phyloP scores from a whole-genome alignment of 768 basidiomycete species.

The Boletus rubropictus region DNA sequence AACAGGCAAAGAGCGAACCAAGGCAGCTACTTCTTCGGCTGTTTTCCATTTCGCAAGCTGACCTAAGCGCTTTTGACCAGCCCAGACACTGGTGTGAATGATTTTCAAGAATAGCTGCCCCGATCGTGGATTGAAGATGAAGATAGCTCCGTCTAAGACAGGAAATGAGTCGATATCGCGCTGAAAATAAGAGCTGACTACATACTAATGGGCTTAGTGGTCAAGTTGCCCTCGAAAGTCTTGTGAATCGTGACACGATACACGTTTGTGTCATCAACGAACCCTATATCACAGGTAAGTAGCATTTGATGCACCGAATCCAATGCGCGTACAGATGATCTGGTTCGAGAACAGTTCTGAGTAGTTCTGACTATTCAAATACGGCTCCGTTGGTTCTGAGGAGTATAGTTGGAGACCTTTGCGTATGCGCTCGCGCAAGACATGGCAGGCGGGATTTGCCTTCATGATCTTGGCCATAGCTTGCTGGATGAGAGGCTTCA shows the following conservation, averaged over 20 bases:
- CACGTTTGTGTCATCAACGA: conserved; percentile 99
- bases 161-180: background rate
- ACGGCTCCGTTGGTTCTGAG: conserved; percentile 98
- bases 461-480: conserved; percentile 99
- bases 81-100: conserved; percentile 99
- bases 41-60: conserved; percentile 99
- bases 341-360: conserved; percentile 97
- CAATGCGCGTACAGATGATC: conserved; percentile 70
- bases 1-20: conserved; percentile 96
- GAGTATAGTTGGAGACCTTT: conserved; percentile 98
- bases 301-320: background rate
- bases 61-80: conserved; percentile 98
- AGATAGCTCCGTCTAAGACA: conserved; percentile 79
- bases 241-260: conserved; percentile 99
- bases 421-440: conserved; percentile 95
- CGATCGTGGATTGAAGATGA: conserved; percentile 99
- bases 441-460: conserved; percentile 96
- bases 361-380: conserved; percentile 97
- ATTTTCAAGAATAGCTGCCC: conserved; percentile 98
- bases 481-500: conserved; percentile 96
- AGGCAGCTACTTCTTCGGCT: conserved; percentile 97
- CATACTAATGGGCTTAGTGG: conserved; percentile 95
- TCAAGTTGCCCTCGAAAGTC: conserved; percentile 99
- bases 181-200: background rate
- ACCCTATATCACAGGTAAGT: conserved; percentile 51